Base-by-base conservation (phyloP, 2,329 filamentous ascomycete genomes). In the Keithomyces neogunnii region DNA sequence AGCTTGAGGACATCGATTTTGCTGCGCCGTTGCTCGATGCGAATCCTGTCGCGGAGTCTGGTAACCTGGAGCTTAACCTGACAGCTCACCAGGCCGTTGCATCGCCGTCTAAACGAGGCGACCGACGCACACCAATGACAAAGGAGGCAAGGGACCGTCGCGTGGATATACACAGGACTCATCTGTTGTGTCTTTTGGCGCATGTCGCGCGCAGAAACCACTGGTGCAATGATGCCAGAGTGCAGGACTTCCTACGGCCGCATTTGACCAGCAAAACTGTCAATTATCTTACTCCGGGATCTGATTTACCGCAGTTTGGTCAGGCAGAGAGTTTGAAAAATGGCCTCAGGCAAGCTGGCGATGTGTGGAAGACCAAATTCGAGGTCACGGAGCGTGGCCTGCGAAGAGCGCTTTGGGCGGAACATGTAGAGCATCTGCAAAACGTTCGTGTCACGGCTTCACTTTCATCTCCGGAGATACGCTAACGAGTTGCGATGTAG, bases 121-220 rank as follows among this genome's bases (percentile, higher is more conserved):
- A 75, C 29, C 69, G 75, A 45, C 73, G 75, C 48, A 82, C 76
- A 59, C 73, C 76, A 2, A 68, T 82, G 3, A 78, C 67, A 29
- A 77, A 72, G 55, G 73, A 73, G 26, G 80, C 84, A 58, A 78
- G 72, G 55, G 68, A 69, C 43, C 70, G 65, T 11, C 81, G 91
- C 26, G 65, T 93, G 32, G 79, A 89, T 48, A 76, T 90, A n/a
- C 93, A 99, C 67, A 95, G 92, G 67, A 74, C 84, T 55, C 91
- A 99, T 68, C 57, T 97, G 0, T 71, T 96, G 11, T 95, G 89
- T 63, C 75, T 99, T 2, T 69, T 99, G 13, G 81, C 83, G 8
- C 89, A 97, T 66, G 78, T 85, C 13, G 79, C 87, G 57, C 74
- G 82, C 52, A 82, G 91, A 51, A 99, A 97, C 63, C 73, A 80